A percentile compares a stretch with the other conserved stretches of the same genome.
phyloP scores from a whole-genome alignment of 345 rosid species.

The Heritiera fomes region DNA sequence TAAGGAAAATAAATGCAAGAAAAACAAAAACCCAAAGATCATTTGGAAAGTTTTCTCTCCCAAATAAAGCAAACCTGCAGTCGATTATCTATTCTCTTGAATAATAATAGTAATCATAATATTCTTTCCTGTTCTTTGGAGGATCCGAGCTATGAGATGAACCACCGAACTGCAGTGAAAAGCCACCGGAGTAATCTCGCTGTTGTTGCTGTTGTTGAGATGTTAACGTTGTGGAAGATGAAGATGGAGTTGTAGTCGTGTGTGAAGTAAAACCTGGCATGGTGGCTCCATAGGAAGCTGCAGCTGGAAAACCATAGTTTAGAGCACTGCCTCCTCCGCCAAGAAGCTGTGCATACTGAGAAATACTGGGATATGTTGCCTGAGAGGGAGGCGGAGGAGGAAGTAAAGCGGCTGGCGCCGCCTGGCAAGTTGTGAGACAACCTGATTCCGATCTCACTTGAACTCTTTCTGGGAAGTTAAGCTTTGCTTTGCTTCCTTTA shows the following conservation, averaged over 20 bases:
- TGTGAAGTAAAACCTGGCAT: constrained; percentile 17
- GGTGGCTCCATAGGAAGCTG: constrained; percentile 10
- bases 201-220: constrained; percentile 23
- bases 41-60: neutral
- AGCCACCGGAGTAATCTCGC: neutral
- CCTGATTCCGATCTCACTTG: constrained; percentile 32
- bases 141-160: constrained; percentile 28
- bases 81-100: constrained; percentile 8
- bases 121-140: neutral
- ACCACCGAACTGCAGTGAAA: constrained; percentile 31
- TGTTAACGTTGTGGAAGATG: constrained; percentile 29
- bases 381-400: constrained; percentile 10
- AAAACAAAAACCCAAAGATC: neutral
- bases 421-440: neutral
- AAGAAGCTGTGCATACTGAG: constrained; percentile 33
- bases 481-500: constrained; percentile 85
- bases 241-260: constrained; percentile 13
- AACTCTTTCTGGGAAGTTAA: constrained; percentile 79
- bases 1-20: neutral
- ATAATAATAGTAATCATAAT: constrained; percentile 8
- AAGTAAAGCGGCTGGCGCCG: neutral
- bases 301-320: constrained; percentile 20
- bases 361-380: constrained; percentile 17
- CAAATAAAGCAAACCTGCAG: neutral
- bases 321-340: constrained; percentile 12